Percentiles rank a stretch among this genome's conserved stretches.
These are phyloP conservation scores for Phytophthora pisi DNA, from an alignment of 352 stramenopile genomes.

Conservation along the genomic window DNA sequence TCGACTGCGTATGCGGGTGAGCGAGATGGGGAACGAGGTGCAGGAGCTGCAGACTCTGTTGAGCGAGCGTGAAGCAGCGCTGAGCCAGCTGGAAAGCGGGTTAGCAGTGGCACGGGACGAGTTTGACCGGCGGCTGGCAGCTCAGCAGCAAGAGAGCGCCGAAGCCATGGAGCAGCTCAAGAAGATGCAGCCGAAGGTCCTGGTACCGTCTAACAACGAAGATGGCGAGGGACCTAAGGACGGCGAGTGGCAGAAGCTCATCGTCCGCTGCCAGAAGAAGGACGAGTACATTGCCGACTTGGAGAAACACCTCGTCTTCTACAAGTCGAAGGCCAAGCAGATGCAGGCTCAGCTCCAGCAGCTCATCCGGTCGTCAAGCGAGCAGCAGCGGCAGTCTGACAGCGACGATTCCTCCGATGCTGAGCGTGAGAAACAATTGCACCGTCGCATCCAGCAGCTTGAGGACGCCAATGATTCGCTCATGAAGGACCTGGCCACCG, in stretches of 20 bases:
- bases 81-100: slow-evolving; percentile 69
- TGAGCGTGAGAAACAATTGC: slow-evolving; percentile 37
- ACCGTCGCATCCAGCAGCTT: slow-evolving; percentile 69
- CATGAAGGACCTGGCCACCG: slow-evolving; percentile 76
- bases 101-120: slow-evolving; percentile 66
- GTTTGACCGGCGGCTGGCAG: slow-evolving; percentile 69
- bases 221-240: slow-evolving; percentile 29
- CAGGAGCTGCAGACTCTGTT: slow-evolving; percentile 46
- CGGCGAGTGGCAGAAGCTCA: slow-evolving; percentile 73
- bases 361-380: slow-evolving; percentile 66
- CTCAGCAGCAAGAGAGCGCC: slow-evolving; percentile 53
- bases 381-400: slow-evolving; percentile 39
- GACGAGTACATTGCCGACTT: slow-evolving; percentile 84
- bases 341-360: slow-evolving; percentile 85
- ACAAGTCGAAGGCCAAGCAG: slow-evolving; percentile 88
- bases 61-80: slow-evolving; percentile 51
- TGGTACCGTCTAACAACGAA: slow-evolving; percentile 14
- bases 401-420: slow-evolving; percentile 23
- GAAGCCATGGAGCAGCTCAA: slow-evolving; percentile 41
- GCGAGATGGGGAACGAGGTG: slow-evolving; percentile 44
- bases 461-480: slow-evolving; percentile 76
- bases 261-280: slow-evolving; percentile 75
- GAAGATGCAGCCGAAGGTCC: slow-evolving; percentile 46
- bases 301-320: slow-evolving; percentile 87
- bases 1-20: slow-evolving; percentile 49